Conservation (phyloP, 2,329 filamentous ascomycete genomes). For the Tothia fuscella region DNA sequence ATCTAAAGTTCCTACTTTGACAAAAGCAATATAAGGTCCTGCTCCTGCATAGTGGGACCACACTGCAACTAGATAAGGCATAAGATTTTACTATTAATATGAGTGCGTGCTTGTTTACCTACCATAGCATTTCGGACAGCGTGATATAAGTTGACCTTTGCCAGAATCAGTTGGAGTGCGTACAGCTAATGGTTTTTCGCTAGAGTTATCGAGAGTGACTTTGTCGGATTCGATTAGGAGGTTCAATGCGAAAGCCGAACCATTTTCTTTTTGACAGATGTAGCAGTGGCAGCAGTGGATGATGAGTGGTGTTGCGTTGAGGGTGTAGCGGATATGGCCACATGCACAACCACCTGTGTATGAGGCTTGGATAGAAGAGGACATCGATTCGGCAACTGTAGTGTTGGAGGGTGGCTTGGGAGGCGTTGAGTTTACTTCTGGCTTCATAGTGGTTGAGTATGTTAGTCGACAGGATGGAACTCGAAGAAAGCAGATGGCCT, state of each 20-base stretch:
- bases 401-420: no score
- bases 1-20: constrained; percentile 37
- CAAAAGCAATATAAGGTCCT: constrained; percentile 23
- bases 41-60: constrained; percentile 31
- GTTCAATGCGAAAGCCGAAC: constrained; percentile 29
- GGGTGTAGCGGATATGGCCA: constrained; percentile 18
- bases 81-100: no score
- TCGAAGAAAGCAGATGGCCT: not conserved
- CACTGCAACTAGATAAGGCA: constrained; percentile 25
- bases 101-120: no score
- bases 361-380: constrained; percentile 7
- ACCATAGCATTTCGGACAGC: constrained; percentile 36
- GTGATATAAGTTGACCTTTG: constrained; percentile 28
- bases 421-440: no score
- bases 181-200: constrained; percentile 18
- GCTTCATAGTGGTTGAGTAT: no score
- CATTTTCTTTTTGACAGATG: constrained; percentile 35
- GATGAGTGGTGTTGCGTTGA: constrained; percentile 21
- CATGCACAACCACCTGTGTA: constrained; percentile 20
- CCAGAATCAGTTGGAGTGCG: constrained; percentile 30
- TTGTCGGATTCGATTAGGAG: constrained; percentile 30
- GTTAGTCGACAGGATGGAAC: no score
- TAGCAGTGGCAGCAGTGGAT: constrained; percentile 39
- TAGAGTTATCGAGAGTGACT: constrained; percentile 21
- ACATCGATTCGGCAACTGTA: no score